These are phyloP conservation scores for Aristolochia fimbriata DNA, from an alignment of 164 flowering plant species.

Conservation along the genomic window DNA sequence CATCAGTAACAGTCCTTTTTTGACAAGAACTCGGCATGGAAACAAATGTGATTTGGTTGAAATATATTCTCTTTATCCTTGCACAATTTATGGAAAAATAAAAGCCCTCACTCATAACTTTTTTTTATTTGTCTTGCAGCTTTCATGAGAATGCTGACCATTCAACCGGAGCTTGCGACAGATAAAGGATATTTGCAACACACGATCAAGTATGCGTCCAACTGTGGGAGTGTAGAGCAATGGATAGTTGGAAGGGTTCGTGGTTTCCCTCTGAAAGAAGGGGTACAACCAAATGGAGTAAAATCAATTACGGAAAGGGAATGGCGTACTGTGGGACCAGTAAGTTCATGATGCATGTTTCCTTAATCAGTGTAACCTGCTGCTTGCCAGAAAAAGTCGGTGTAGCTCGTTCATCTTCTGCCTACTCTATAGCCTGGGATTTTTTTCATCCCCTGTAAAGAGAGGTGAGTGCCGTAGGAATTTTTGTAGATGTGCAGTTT, in stretches of 20 bases:
- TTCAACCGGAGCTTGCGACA: constrained; percentile 59
- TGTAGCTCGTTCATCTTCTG: constrained; percentile 1
- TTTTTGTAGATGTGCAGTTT: not conserved
- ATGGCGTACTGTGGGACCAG: constrained; percentile 42
- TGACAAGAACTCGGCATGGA: no score
- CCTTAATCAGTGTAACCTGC: no score
- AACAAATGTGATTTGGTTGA: not conserved
- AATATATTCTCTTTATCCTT: not conserved
- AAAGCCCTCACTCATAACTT: not conserved
- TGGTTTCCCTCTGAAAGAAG: constrained; percentile 71
- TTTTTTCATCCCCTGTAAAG: constrained; percentile 12
- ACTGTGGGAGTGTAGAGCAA: constrained; percentile 69
- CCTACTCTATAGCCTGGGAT: constrained; percentile 3
- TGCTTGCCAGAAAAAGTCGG: not conserved
- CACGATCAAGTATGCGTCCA: constrained; percentile 57
- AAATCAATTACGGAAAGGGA: constrained; percentile 63
- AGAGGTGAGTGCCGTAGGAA: not conserved
- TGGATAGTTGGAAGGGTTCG: constrained; percentile 46
- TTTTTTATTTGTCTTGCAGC: constrained; percentile 29
- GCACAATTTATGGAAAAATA: not conserved
- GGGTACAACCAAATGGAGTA: constrained; percentile 43
- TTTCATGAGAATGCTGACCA: constrained; percentile 66
- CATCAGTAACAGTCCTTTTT: no score
- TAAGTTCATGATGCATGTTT: constrained; percentile 15
- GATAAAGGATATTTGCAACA: constrained; percentile 62